These are phyloP conservation scores for Ocimum tenuiflorum DNA, from an alignment of 257 asterid genomes.

Conservation along the genomic window DNA sequence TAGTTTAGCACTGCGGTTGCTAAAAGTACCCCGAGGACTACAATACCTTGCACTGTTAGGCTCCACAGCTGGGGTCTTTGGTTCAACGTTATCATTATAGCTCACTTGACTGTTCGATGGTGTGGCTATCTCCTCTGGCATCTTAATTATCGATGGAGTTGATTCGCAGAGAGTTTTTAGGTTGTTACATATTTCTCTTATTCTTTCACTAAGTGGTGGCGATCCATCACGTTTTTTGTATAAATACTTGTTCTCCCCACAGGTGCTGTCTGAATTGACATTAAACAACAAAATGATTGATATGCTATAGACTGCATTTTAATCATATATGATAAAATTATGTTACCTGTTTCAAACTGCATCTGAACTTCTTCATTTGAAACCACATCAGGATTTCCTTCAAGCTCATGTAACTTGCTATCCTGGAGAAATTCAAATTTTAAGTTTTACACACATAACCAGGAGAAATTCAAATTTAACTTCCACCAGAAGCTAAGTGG, in stretches of 20 bases:
- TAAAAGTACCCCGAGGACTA: constrained; percentile 48
- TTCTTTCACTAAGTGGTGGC: constrained; percentile 58
- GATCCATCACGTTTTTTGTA: constrained; percentile 29
- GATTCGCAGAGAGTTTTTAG: constrained; percentile 46
- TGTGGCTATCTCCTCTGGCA: constrained; percentile 30
- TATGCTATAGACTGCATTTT: background rate
- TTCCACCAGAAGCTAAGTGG: background rate
- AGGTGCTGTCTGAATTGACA: constrained; percentile 24
- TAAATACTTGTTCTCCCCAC: constrained; percentile 23
- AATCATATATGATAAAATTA: too few relatives aligned
- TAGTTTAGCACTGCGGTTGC: constrained; percentile 46
- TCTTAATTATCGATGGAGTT: constrained; percentile 36
- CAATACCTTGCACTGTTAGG: constrained; percentile 25
- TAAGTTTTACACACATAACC: too few relatives aligned
- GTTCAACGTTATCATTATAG: constrained; percentile 36
- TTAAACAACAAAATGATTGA: constrained; percentile 3
- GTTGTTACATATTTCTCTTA: constrained; percentile 47
- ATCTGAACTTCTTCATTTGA: constrained; percentile 8
- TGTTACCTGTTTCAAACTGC: constrained; percentile 22
- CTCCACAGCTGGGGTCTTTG: constrained; percentile 59
- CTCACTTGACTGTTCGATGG: constrained; percentile 20
- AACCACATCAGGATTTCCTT: constrained; percentile 15
- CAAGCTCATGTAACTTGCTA: constrained; percentile 4
- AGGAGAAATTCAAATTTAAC: too few relatives aligned
- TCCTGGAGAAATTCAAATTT: constrained; percentile 29